Base-by-base conservation (phyloP, 768 basidiomycete genomes). In the Gloeopeniophorella convolvens region DNA sequence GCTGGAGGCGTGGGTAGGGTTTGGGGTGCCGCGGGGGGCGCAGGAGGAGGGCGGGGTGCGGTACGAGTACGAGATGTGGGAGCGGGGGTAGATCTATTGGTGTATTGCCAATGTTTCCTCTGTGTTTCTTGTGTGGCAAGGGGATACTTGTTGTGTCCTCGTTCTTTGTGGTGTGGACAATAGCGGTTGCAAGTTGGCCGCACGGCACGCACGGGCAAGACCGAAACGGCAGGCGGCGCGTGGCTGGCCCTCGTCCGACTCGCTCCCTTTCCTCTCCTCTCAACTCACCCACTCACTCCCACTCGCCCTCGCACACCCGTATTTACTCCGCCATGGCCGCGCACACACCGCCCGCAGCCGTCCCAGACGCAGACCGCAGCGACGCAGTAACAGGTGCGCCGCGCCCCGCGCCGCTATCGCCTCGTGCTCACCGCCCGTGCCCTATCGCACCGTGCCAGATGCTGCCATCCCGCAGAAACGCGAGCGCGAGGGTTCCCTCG, bases 21-120 rank as follows among this genome's bases (percentile, higher is more conserved):
- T 85, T 60, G 78, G 83, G 10, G 88, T 94, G 41, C 76, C 84
- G 11, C 70, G 74, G 54, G 91, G 89, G 3, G 68, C 78, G 60
- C 83, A 89, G 65, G 79, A 81, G 64, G 92, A 96, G 67, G 85
- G 86, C 47, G 89, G 83, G 9, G 72, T 90, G 37, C 72, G 76
- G 57, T 99, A 94, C 65, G 87, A 89, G 70, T 96, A 84, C 67
- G 89, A 99, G 72, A 92, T 99, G 92, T 99, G 95, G 95, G 74
- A 80, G 42, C 76, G 78, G 33, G 10, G 26, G 45, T 64, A 62
- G 47, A 27, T 51, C 49, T 64, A 62, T 43, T 27, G 18, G 12
- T 37, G 33, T 34, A 24, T 11, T 20, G 37, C 23, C 16, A 21
- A 9, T 7, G 23, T 11, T 7, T 18, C 16, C n/a, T 13, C 30